Conservation (phyloP, 1,284 basidiomycete genomes). For the Schizopora paradoxa region DNA sequence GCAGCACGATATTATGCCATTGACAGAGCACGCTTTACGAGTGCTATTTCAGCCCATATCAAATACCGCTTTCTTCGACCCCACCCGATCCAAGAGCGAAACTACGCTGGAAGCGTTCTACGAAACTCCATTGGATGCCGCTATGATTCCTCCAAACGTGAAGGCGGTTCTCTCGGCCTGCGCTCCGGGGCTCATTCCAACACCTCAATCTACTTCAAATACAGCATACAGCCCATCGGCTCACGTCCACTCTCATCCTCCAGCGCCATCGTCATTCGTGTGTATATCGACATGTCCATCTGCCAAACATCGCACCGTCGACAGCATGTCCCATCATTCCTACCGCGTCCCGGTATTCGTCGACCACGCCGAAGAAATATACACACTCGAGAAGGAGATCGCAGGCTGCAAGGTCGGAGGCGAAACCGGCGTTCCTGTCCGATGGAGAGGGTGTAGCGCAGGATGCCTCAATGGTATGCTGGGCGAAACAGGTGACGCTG, state of each 20-base stretch:
- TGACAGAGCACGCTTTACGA: constrained; percentile 10
- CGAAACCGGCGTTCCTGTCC: constrained; percentile 45
- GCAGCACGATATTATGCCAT: constrained; percentile 6
- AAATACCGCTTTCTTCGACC: background rate
- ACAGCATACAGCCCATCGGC: constrained; percentile 4
- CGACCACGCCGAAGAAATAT: constrained; percentile 52
- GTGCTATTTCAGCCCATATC: constrained; percentile 8
- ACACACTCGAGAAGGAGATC: constrained; percentile 56
- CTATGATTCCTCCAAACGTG: constrained; percentile 5
- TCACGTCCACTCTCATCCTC: background rate
- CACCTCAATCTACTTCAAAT: background rate
- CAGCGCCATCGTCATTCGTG: constrained; percentile 1
- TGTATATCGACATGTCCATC: constrained; percentile 47
- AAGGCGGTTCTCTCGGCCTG: constrained; percentile 9
- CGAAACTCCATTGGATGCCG: constrained; percentile 9
- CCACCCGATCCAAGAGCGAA: background rate
- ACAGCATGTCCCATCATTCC: constrained; percentile 16
- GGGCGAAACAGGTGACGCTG: constrained; percentile 7
- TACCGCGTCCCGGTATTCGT: constrained; percentile 42
- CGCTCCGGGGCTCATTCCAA: constrained; percentile 11
- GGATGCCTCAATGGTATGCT: constrained; percentile 49
- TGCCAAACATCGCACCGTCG: constrained; percentile 35
- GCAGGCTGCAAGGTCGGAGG: constrained; percentile 49
- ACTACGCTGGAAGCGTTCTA: constrained; percentile 9
- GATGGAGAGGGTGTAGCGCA: constrained; percentile 60